Base-by-base conservation (phyloP, 176 grass and related monocot genomes). In the Neostapfia colusana region DNA sequence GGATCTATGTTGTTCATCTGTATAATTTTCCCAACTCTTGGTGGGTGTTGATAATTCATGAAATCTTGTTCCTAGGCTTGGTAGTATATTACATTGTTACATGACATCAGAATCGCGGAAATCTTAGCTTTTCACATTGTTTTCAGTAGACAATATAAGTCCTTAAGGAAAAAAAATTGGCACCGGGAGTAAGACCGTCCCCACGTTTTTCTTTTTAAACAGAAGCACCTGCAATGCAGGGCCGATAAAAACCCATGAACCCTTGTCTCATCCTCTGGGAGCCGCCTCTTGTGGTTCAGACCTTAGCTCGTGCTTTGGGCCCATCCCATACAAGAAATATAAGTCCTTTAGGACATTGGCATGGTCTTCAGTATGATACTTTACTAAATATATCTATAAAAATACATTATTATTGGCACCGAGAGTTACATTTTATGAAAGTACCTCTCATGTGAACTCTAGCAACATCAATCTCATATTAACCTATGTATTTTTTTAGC, bases 81-180 rank as follows among this genome's bases (percentile, higher is more conserved):
- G 8, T 64, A 44, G 44, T 69, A 63, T 77, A 51, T 55, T 35
- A 25, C 17, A 21, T 53, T 77, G 41, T 55, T 35, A 25, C 17
- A 21, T 53, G 50, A 35, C 38, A 18, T 82, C 16, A 1, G 18
- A 67, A 40, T 43, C 10, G 63, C 43, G 16, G 21, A 10, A 68
- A 42, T 14, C 45, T 18, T 57, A 57, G 42, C 25, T 66, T 75
- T 54, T 25, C 11, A 54, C 69, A 42, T 42, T 53, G 1, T 72
- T 58, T 18, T 34, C 17, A 63, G 23, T 36, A 56, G 56, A 78
- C 54, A 77, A 40, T 57, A 57, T 58, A 58, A 58, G 23, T 26
- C 55, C 23, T 58, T 26, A 6, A 49, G 14, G 13, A 17, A 31
- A 31, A 31, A 31, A 31, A 31, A 1, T 31, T 31, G 31, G 3